Evolutionary conservation across 306 rosid genomes (phyloP).

Genomic region (Styphnolobium japonicum): DNA sequence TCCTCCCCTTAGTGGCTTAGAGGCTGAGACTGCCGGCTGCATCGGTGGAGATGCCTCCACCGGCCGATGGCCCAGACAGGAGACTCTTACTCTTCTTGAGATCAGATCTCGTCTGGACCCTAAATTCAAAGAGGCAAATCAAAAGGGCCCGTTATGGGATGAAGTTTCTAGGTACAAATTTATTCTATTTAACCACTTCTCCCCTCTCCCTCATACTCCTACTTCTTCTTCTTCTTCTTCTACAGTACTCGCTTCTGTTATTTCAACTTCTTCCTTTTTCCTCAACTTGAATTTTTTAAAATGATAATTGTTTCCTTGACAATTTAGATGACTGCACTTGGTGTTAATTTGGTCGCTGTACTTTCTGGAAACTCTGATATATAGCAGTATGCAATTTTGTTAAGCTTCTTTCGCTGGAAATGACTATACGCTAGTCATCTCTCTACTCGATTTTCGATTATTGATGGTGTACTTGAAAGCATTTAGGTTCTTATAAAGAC

Average conservation of each 20-base stretch:
- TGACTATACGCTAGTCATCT: slow-evolving; percentile 23
- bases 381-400: neutral
- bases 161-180: slow-evolving; percentile 82
- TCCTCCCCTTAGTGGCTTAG: slow-evolving; percentile 60
- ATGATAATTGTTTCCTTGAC: neutral
- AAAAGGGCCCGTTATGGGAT: slow-evolving; percentile 97
- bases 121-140: slow-evolving; percentile 94
- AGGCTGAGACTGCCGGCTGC: slow-evolving; percentile 49
- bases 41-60: slow-evolving; percentile 58
- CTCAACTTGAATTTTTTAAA: neutral
- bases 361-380: slow-evolving; percentile 9
- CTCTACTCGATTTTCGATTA: slow-evolving; percentile 25
- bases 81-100: slow-evolving; percentile 94
- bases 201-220: neutral
- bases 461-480: slow-evolving; percentile 13
- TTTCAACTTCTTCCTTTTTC: neutral
- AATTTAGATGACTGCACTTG: slow-evolving; percentile 13
- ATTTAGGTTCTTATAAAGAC: slow-evolving; percentile 26
- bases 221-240: neutral
- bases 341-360: neutral
- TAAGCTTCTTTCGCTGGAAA: slow-evolving; percentile 31
- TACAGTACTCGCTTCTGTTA: neutral
- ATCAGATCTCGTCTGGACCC: slow-evolving; percentile 95
- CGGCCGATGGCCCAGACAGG: slow-evolving; percentile 94
- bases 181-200: neutral